phyloP scores from a whole-genome alignment of 129 eudicot species.

The sunflower (Helianthus annuus) region DNA sequence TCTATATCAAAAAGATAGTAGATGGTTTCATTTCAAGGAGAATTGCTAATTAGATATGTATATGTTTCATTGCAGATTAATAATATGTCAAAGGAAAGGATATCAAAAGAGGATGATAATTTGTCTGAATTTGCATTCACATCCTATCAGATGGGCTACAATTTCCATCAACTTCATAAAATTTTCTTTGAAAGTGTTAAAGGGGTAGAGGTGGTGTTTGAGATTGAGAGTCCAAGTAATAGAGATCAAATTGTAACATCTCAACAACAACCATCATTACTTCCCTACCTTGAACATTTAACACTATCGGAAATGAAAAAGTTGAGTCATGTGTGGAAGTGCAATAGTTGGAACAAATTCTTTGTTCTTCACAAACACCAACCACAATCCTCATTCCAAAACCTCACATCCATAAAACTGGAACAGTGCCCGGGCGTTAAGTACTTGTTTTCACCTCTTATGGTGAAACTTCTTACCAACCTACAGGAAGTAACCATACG shows the following conservation, averaged over 20 bases:
- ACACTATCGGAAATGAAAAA: background rate
- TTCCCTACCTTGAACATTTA: slow-evolving; percentile 10
- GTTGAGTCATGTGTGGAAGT: slow-evolving; percentile 6
- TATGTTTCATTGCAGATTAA: background rate
- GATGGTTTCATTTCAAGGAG: no score
- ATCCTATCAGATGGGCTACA: background rate
- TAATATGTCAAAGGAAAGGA: background rate
- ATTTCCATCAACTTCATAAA: background rate
- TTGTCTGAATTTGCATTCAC: background rate
- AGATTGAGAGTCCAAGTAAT: background rate
- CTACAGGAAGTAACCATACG: background rate
- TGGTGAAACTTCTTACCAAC: background rate
- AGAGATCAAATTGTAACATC: background rate
- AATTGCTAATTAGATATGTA: background rate
- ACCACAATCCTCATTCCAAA: background rate
- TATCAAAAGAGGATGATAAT: background rate
- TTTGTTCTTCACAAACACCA: background rate
- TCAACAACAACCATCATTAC: background rate
- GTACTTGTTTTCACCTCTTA: slow-evolving; percentile 1
- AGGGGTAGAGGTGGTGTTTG: background rate
- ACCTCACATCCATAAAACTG: background rate
- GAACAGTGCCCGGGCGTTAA: background rate
- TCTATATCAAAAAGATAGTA: background rate
- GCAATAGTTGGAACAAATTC: background rate
- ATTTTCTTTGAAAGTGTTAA: background rate